phyloP scores from a whole-genome alignment of 495 filamentous ascomycete species.

The Penicillium samsonianum region DNA sequence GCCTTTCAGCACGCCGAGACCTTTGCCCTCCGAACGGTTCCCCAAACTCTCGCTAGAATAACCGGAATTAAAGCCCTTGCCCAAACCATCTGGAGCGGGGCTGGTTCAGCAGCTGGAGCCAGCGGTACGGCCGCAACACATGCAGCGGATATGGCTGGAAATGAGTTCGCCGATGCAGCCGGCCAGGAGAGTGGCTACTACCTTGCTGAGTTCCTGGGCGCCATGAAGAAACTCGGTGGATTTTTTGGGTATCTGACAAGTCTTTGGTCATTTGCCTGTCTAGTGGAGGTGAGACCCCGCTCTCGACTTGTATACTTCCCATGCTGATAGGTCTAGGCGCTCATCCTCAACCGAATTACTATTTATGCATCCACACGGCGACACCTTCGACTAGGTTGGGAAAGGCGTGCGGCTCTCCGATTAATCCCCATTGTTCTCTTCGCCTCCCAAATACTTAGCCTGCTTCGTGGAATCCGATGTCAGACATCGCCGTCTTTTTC shows the following conservation, averaged over 20 bases:
- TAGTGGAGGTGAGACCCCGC: conserved; percentile 61
- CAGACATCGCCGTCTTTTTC: conserved; percentile 83
- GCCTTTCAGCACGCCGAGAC: conserved; percentile 40
- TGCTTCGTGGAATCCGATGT: conserved; percentile 87
- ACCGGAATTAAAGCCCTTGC: conserved; percentile 32
- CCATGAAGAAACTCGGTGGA: conserved; percentile 68
- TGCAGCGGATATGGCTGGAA: conserved; percentile 32
- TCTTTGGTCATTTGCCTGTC: conserved; percentile 87
- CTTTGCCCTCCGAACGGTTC: conserved; percentile 41
- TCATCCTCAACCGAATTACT: conserved; percentile 87
- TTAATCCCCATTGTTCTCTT: conserved; percentile 76
- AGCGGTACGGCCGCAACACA: conserved; percentile 30
- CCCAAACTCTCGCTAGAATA: conserved; percentile 37
- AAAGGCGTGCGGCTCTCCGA: conserved; percentile 70
- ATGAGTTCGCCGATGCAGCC: conserved; percentile 32
- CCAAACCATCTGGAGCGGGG: conserved; percentile 31
- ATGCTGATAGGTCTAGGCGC: conserved; percentile 51
- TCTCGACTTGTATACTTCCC: neutral
- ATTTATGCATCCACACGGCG: conserved; percentile 89
- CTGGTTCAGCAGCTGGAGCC: conserved; percentile 18
- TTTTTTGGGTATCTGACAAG: conserved; percentile 91
- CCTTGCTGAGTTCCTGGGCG: conserved; percentile 40
- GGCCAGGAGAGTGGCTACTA: conserved; percentile 35
- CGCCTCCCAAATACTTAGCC: conserved; percentile 59
- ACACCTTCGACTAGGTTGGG: conserved; percentile 69